Base-by-base conservation (phyloP, 2,329 filamentous ascomycete species). In the Trichothecium roseum region DNA sequence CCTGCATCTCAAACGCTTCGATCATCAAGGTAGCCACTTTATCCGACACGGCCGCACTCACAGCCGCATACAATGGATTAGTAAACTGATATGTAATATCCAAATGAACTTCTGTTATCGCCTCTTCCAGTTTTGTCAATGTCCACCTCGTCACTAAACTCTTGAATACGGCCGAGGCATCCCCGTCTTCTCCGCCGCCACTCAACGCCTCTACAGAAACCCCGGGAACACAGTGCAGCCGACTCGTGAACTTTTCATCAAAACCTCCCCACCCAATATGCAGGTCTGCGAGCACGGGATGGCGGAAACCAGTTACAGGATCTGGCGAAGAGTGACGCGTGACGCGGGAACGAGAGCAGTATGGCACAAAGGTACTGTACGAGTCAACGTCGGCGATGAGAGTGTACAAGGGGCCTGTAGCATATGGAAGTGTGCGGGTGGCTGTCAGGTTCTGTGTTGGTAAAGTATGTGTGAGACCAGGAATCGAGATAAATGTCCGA, bases 11-110 rank as follows among this genome's bases (percentile, higher is more conserved):
- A 64, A 98, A 98, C 1, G 91, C 89, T 56, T 84, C 79, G 45
- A 96, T 83, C 87, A 98, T 94, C 44, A 83, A 69, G 4, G 77
- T 78, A 2, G 86, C 89, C 43, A 95, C 78, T 60, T 84, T 86
- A 22, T 85, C 81, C 44, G 86, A 85, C 17, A 91, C 79, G 24
- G 84, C 81, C 27, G 78, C 72, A 54, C 88, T 91, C 52, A 95
- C 66, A 15, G 83, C 77, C 29, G 78, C 80, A 62, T 95, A 93
- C 38, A 94, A 56, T n/a, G 88, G 85, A 59, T 88, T 96, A 47
- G 76, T 70, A 55, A 98, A 95, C 56, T 81, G 75, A 55, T 88
- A 95, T 42, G 79, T 73, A 46, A 98, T 80, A 38, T 69, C 67
- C 46, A 98, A 61, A 46, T 74, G 69, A 12, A 96, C 85, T 48